Conservation (phyloP, 106 monocot species). For the Gastrodia elata region DNA sequence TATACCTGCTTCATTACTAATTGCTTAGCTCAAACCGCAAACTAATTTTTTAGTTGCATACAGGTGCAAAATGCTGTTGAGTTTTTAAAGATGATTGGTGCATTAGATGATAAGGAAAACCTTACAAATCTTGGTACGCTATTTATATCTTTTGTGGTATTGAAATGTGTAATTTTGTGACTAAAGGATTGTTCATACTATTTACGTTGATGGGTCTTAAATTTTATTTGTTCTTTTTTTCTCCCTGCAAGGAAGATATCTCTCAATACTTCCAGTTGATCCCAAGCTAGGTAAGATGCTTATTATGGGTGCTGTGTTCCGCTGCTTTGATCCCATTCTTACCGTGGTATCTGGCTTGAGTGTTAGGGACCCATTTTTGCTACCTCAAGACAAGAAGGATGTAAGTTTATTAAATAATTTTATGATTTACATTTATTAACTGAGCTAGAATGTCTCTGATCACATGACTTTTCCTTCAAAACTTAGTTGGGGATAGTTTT, state of each 20-base stretch:
- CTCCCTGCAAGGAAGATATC: conserved; percentile 54
- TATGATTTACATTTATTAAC: neutral
- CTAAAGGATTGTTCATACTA: neutral
- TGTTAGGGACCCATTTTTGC: conserved; percentile 81
- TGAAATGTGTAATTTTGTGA: neutral
- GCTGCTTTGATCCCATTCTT: conserved; percentile 82
- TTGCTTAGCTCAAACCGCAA: neutral
- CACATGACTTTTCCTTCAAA: neutral
- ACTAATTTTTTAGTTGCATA: conserved; percentile 5
- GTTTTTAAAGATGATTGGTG: conserved; percentile 89
- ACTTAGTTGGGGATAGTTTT: neutral
- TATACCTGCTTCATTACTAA: too few species aligned
- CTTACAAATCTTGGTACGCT: conserved; percentile 84
- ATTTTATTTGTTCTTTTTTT: conserved; percentile 4
- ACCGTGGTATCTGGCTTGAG: conserved; percentile 93
- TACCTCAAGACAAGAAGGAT: conserved; percentile 98
- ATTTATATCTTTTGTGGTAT: neutral
- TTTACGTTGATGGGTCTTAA: neutral
- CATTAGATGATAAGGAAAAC: conserved; percentile 86
- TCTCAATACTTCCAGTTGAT: conserved; percentile 98
- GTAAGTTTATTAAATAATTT: conserved; percentile 33
- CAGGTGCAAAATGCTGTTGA: conserved; percentile 97
- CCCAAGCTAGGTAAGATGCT: conserved; percentile 99
- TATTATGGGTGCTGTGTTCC: conserved; percentile 91
- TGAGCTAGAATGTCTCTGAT: neutral